Evolutionary conservation across 495 filamentous ascomycete genomes (phyloP), one percentile per base, ranked within the genome.

Genomic region (Podospora tetraspora): DNA sequence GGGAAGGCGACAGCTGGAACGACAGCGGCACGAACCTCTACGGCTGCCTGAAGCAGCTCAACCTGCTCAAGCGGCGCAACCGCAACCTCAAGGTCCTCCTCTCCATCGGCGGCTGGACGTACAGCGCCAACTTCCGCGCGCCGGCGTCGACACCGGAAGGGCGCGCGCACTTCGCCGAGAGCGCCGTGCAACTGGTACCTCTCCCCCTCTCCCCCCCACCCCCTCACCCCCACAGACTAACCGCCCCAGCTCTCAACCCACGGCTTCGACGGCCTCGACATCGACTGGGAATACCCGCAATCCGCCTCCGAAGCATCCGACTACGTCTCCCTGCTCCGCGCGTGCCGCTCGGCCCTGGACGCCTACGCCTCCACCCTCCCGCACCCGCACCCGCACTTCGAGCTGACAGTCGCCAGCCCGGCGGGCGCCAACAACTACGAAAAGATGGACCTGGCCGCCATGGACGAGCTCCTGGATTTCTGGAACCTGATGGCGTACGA

Each of bases 101-200:
- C 13, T 96, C 92, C 60, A 95, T 99, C 70, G 95, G 95, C 68
- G 95, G 95, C 30, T 98, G 96, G 95, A 97, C 94, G 0, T 98
- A 97, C 77, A 92, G 91, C 63, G 78, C 86, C 74, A 96, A 97
- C 79, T 97, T 99, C 76, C 84, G 86, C 22, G 83, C 83, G 56
- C 91, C 93, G 0, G 87, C 91, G 4, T 89, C 87, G 2, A 90
- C 87, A 0, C 80, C 82, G 0, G 75, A 80, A n/a, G 91, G 86
- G 24, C 84, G 86, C 52, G 78, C 80, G n/a, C 84, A 66, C 1
- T 96, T 97, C 80, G 93, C 91, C 13, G 76, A 80, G 16, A 85
- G 84, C 61, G 84, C 91, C 52, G 87, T 93, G 9, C 79, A 85
- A 59, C 78, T 97, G 21, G 79, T 76, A 13, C 30, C 43, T 25